Conservation (phyloP, 2,329 filamentous ascomycete species). For the Ustilaginoidea virens region DNA sequence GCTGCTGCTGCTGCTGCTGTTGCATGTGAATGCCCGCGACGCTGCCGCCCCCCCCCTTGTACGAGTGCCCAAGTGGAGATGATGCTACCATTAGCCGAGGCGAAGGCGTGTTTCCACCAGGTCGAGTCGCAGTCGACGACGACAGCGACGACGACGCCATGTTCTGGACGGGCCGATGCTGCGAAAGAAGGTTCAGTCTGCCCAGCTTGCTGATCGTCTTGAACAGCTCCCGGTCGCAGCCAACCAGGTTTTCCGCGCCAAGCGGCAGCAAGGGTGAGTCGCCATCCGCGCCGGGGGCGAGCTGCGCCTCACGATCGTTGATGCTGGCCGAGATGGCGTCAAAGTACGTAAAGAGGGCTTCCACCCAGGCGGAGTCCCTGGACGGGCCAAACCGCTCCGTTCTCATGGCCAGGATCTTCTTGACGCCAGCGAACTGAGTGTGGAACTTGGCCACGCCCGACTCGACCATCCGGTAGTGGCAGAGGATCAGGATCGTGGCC, state of each 20-base stretch:
- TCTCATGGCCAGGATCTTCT: constrained; percentile 71
- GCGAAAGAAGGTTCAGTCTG: constrained; percentile 69
- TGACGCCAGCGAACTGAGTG: constrained; percentile 83
- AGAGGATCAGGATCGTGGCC: constrained; percentile 74
- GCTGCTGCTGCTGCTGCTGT: too few relatives aligned
- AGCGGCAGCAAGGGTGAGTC: constrained; percentile 33
- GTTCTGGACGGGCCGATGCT: constrained; percentile 41
- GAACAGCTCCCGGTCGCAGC: constrained; percentile 78
- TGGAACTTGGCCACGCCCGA: constrained; percentile 87
- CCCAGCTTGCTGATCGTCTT: constrained; percentile 73
- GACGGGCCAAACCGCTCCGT: constrained; percentile 29
- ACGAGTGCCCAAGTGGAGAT: constrained; percentile 25
- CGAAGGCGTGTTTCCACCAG: constrained; percentile 8
- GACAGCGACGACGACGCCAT: constrained; percentile 6
- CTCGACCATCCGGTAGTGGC: constrained; percentile 86
- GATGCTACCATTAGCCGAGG: constrained; percentile 25
- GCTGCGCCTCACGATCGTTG: constrained; percentile 79
- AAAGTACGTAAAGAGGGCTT: constrained; percentile 85
- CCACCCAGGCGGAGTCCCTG: constrained; percentile 75
- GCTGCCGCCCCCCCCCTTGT: constrained; percentile 19
- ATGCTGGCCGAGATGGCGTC: constrained; percentile 85
- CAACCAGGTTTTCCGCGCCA: constrained; percentile 70
- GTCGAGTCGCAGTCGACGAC: too few relatives aligned
- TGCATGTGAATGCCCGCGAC: constrained; percentile 1
- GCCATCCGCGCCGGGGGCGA: constrained; percentile 52